A percentile compares a stretch with the other conserved stretches of the same genome.
Conservation (phyloP, 177 flowering plant genomes). For the Viscum album region DNA sequence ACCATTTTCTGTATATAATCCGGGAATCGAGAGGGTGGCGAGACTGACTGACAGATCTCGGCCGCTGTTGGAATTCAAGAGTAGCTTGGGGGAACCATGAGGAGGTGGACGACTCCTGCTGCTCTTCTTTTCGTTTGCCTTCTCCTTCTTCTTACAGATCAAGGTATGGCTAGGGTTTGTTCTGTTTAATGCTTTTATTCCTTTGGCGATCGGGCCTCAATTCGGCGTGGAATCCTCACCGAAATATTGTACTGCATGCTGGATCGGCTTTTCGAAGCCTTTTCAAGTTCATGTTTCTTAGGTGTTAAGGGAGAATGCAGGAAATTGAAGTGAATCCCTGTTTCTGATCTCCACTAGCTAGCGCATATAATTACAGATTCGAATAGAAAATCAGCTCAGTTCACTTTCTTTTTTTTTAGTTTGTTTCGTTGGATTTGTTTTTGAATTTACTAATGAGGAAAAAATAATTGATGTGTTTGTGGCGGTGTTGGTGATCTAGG, state of each 20-base stretch:
- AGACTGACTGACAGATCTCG: no score
- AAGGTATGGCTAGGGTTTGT: slow-evolving; percentile 35
- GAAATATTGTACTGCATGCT: no score
- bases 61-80: slow-evolving; percentile 19
- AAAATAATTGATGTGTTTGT: not conserved
- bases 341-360: not conserved
- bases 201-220: not conserved
- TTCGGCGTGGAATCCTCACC: not conserved
- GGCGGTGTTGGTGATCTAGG: slow-evolving; percentile 31
- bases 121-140: slow-evolving; percentile 54
- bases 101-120: slow-evolving; percentile 77
- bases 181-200: not conserved
- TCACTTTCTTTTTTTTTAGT: not conserved
- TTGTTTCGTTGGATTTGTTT: not conserved
- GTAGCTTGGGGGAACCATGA: slow-evolving; percentile 25
- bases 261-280: not conserved
- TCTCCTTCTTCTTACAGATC: slow-evolving; percentile 67
- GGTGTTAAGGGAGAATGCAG: not conserved
- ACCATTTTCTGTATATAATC: no score
- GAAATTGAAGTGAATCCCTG: not conserved
- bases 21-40: no score
- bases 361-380: not conserved
- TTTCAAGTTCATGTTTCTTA: not conserved
- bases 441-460: not conserved
- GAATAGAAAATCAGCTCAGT: no score